Conservation (phyloP, 2,329 filamentous ascomycete genomes). For the Trichophyton mentagrophytes region DNA sequence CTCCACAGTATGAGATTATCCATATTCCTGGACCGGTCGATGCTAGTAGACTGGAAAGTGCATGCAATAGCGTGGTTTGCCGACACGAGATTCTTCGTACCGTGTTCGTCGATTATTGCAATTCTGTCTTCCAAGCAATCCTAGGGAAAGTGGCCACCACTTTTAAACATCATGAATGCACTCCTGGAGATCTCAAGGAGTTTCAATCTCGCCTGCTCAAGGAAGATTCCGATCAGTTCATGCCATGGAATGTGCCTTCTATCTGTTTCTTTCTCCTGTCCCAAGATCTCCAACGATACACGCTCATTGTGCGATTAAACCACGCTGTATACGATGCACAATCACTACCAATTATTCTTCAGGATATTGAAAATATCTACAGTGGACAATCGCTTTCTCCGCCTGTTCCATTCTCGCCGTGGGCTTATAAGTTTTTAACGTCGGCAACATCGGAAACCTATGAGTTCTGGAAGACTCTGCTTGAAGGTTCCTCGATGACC, state of each 20-base stretch:
- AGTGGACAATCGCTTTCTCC: constrained; percentile 16
- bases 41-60: neutral
- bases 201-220: neutral
- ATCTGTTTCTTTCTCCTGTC: neutral
- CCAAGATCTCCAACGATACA: neutral
- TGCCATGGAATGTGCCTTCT: too few relatives aligned
- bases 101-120: neutral
- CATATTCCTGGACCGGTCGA: neutral
- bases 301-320: constrained; percentile 42
- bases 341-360: constrained; percentile 43
- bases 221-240: too few relatives aligned
- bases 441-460: neutral
- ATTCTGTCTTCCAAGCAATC: neutral
- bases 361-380: constrained; percentile 41
- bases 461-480: neutral
- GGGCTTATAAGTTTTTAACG: neutral
- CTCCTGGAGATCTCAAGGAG: neutral
- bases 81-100: neutral
- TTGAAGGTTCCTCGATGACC: neutral
- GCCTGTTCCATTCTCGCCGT: constrained; percentile 21
- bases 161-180: neutral
- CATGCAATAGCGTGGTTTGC: neutral
- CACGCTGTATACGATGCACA: constrained; percentile 54
- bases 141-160: neutral
- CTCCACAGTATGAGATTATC: neutral